Evolutionary conservation across 2,329 filamentous ascomycete genomes (phyloP).

Genomic region (Aspergillus tubingensis): DNA sequence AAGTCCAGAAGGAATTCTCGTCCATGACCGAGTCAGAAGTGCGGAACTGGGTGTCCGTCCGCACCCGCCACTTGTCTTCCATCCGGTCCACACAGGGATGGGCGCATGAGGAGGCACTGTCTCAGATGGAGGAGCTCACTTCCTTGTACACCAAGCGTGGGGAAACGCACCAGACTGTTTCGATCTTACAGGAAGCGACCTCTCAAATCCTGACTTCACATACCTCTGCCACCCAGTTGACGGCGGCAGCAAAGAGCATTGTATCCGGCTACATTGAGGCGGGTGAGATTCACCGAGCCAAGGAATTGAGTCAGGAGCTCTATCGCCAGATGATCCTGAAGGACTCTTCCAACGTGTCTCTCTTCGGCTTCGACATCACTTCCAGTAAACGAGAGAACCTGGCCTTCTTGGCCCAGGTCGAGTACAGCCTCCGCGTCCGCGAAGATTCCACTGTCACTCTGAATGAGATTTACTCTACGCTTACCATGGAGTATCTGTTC

Average conservation of each 20-base stretch:
- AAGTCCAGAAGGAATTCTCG: conserved; percentile 20
- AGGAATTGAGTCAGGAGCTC: conserved; percentile 37
- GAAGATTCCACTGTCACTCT: conserved; percentile 32
- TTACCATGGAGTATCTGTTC: conserved; percentile 48
- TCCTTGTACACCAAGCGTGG: conserved; percentile 36
- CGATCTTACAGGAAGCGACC: conserved; percentile 36
- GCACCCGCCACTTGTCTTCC: conserved; percentile 31
- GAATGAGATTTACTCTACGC: conserved; percentile 47
- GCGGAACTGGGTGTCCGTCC: conserved; percentile 30
- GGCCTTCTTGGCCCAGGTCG: conserved; percentile 50
- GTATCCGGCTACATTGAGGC: conserved; percentile 38
- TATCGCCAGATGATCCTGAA: conserved; percentile 43
- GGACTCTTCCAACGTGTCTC: conserved; percentile 32
- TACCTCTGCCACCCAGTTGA: conserved; percentile 31
- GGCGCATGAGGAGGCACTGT: conserved; percentile 42
- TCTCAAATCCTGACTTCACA: conserved; percentile 34
- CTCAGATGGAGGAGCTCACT: conserved; percentile 40
- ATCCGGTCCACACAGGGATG: conserved; percentile 38
- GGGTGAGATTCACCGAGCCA: conserved; percentile 33
- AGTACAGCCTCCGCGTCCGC: conserved; percentile 39
- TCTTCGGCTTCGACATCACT: conserved; percentile 36
- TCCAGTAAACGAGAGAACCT: conserved; percentile 35
- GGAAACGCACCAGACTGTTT: conserved; percentile 30
- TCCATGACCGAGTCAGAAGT: conserved; percentile 30
- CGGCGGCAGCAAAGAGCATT: conserved; percentile 38